Evolutionary conservation across 2,329 filamentous ascomycete species (phyloP), one percentile per base, ranked within the genome.

Genomic region (Ascochyta fabae): DNA sequence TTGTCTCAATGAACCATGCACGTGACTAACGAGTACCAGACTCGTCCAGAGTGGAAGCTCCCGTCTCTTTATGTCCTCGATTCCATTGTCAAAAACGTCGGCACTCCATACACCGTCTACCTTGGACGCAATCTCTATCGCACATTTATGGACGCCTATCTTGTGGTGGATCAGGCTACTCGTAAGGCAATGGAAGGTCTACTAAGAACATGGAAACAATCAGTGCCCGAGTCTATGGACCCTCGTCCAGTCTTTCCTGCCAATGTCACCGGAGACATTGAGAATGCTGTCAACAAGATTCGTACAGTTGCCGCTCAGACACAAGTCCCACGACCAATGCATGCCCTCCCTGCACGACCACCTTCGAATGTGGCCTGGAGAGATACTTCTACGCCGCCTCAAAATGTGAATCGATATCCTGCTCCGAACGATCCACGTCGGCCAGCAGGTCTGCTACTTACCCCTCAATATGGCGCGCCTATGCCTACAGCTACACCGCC

Each of bases 11-110:
- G 9, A 23, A 9, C 12, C 12, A 9, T 42, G 23, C 55, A 34
- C 19, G 36, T 58, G 55, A 64, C 66, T 68, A 40, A 68, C 51
- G 41, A 38, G 51, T 19, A n/a, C n/a, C 78, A 99, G 95, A 91
- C 90, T 50, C 86, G 92, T 41, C 92, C 95, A 35, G 84, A 87
- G 58, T 93, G 92, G 76, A 99, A 98, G 73, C 82, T 99, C 3
- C 93, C 95, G 16, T 92, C 95, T n/a, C 84, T 99, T 26, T 99
- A 98, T 78, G 91, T 99, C 63, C 88, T 99, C 71, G 95, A 99
- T 78, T 98, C 94, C 15, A 94, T 99, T 59, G 93, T 96, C 73
- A 99, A 99, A 78, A 98, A 99, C 80, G 92, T 99, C 59, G 95
- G 95, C 58, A 97, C 94, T 0, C 95, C 95, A 7, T 99, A 99